These are phyloP conservation scores for Hymenoscyphus fraxineus DNA, from an alignment of 2,329 filamentous ascomycete species.

Conservation along the genomic window DNA sequence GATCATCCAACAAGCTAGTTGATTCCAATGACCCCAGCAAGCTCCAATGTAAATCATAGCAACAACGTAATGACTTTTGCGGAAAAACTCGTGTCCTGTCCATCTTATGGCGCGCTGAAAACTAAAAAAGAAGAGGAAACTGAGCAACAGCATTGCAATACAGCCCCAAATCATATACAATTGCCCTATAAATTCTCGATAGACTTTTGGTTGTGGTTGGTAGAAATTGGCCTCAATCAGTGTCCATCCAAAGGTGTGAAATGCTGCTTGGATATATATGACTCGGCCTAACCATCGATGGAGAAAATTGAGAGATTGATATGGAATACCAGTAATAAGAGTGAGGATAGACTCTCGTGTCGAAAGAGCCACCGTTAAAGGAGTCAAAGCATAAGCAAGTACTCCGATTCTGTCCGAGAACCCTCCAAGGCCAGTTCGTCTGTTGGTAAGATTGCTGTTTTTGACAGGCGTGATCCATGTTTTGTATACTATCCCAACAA, in stretches of 20 bases:
- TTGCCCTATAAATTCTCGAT: conserved; percentile 55
- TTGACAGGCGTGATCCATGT: conserved; percentile 69
- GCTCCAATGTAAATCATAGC: conserved; percentile 72
- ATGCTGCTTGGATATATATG: conserved; percentile 61
- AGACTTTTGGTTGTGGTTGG: conserved; percentile 64
- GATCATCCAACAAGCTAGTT: conserved; percentile 65
- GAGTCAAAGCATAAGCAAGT: conserved; percentile 70
- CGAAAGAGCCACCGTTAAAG: conserved; percentile 63
- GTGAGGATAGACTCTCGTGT: conserved; percentile 68
- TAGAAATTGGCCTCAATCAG: conserved; percentile 64
- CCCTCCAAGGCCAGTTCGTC: conserved; percentile 60
- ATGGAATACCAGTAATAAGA: conserved; percentile 67
- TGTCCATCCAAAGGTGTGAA: conserved; percentile 71
- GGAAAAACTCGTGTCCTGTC: conserved; percentile 75
- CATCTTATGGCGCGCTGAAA: conserved; percentile 54
- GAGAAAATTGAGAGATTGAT: conserved; percentile 74
- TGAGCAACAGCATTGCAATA: conserved; percentile 62
- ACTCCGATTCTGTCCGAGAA: conserved; percentile 68
- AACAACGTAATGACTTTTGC: conserved; percentile 68
- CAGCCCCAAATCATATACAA: conserved; percentile 71
- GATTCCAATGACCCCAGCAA: conserved; percentile 70
- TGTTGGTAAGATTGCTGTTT: conserved; percentile 54
- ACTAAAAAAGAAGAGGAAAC: conserved; percentile 58
- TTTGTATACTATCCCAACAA: conserved; percentile 64
- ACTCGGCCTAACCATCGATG: conserved; percentile 74